Conservation (phyloP, 495 filamentous ascomycete genomes). For the Penicillium goetzii region DNA sequence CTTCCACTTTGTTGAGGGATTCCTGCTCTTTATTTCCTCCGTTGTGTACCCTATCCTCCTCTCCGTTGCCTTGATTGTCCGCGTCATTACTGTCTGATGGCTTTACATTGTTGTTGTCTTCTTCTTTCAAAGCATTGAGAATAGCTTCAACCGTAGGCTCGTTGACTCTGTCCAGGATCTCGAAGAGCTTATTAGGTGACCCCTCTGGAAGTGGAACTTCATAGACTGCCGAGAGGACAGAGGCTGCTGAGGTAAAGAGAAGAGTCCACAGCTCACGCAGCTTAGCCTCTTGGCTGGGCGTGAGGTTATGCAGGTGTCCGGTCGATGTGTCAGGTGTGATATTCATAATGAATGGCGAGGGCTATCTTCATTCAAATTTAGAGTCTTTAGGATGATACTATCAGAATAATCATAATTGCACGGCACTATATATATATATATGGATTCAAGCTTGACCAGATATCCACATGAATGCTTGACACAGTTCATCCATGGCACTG, state of each 20-base stretch:
- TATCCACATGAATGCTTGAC: constrained; percentile 18
- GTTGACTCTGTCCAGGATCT: constrained; percentile 22
- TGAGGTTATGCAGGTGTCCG: constrained; percentile 27
- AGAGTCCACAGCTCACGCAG: constrained; percentile 28
- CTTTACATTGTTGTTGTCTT: neutral
- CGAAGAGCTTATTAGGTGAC: constrained; percentile 23
- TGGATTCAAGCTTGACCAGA: constrained; percentile 5
- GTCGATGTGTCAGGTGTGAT: constrained; percentile 10
- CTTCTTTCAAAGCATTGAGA: constrained; percentile 22
- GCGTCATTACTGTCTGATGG: neutral
- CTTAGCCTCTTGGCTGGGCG: constrained; percentile 22
- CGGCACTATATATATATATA: too few relatives aligned
- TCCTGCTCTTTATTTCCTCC: constrained; percentile 15
- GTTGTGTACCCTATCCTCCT: neutral
- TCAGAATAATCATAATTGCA: neutral
- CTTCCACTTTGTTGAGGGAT: constrained; percentile 27
- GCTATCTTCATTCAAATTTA: neutral
- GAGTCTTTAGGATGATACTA: neutral
- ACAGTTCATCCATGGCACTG: neutral
- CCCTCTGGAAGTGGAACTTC: constrained; percentile 23
- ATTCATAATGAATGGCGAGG: constrained; percentile 11
- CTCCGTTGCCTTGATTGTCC: constrained; percentile 8
- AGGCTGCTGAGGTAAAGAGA: constrained; percentile 22
- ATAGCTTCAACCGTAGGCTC: constrained; percentile 30
- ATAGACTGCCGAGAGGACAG: constrained; percentile 24